Base-by-base conservation (phyloP, 2,329 filamentous ascomycete species). In the Rhinocladiella mackenziei region DNA sequence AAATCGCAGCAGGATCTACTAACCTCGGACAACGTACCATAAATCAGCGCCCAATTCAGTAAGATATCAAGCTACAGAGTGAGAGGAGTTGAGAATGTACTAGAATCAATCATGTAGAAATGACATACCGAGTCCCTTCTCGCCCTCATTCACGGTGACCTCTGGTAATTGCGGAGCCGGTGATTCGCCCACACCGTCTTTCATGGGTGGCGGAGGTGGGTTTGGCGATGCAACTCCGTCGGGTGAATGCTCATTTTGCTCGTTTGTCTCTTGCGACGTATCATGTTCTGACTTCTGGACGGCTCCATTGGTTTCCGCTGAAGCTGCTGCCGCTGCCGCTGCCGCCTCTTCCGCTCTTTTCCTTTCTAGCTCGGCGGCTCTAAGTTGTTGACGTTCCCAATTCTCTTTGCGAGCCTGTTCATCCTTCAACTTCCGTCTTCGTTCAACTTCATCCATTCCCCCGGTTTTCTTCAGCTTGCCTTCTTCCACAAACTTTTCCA, bases 391-490 rank as follows among this genome's bases (percentile, higher is more conserved):
- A 20, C 71, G 65, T 51, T 80, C 77, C 60, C 69, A 76, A 18
- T 78, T 86, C 64, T 96, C 89, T 58, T 80, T 83, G 45, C 89
- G 76, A 47, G 89, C 88, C 56, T 79, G 77, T 49, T 97, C 92
- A 59, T 98, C 92, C 63, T 91, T 94, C 25, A 82, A 78, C 61
- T 83, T 84, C 37, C 92, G 76, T 33, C 87, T 74, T 40, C 92
- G 77, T 68, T 98, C 92, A 0, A 89, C 84, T 68, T 98, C 92
- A 64, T 97, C 92, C 37, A 95, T 83, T 0, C 92, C 92, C 29
- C 92, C 92, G 10, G 85, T 89, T 75, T 97, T 97, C 76, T 95
- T 97, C 55, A 98, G 71, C 65, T 86, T 92, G 45, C 88, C 88
- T 59, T 95, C 87, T 53, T 86, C 78, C 1, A 97, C 91, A 61